These are phyloP conservation scores for Alternaria tenuissima DNA, from an alignment of 2,329 filamentous ascomycete species.

Conservation along the genomic window DNA sequence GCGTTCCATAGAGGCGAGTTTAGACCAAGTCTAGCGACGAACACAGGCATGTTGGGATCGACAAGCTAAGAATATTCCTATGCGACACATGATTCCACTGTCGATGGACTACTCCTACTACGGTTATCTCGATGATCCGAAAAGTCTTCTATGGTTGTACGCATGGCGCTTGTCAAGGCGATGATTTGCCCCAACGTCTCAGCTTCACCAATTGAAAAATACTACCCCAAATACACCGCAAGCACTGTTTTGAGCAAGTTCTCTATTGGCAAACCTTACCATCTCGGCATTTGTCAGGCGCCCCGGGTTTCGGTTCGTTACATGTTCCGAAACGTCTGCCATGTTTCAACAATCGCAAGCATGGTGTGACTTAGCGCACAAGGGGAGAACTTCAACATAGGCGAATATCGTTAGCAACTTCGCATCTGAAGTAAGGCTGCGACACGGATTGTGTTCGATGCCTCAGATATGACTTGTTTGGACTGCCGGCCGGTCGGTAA, in stretches of 20 bases:
- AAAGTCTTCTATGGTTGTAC: neutral
- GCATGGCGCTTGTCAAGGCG: neutral
- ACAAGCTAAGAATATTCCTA: neutral
- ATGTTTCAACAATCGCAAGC: slow-evolving; percentile 14
- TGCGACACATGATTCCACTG: neutral
- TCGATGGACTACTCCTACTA: neutral
- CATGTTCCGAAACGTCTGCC: slow-evolving; percentile 19
- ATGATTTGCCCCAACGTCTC: neutral
- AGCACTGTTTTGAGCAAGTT: slow-evolving; percentile 9
- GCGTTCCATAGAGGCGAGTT: neutral
- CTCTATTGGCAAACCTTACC: neutral
- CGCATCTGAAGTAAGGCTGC: slow-evolving; percentile 4
- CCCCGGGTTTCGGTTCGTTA: slow-evolving; percentile 6
- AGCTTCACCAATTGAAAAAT: neutral
- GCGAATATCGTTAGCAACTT: slow-evolving; percentile 6
- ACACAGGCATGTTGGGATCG: neutral
- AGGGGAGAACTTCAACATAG: slow-evolving; percentile 3
- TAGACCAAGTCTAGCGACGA: neutral
- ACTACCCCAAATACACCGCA: neutral
- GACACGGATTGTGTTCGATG: slow-evolving; percentile 8
- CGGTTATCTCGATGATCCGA: neutral
- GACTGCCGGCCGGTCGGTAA: neutral
- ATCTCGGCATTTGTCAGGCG: slow-evolving; percentile 3
- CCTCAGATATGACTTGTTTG: neutral
- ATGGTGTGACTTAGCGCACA: slow-evolving; percentile 14